These are phyloP conservation scores for Trypanosomatidae sp. DNA, from an alignment of 208 protist species.

Conservation along the genomic window DNA sequence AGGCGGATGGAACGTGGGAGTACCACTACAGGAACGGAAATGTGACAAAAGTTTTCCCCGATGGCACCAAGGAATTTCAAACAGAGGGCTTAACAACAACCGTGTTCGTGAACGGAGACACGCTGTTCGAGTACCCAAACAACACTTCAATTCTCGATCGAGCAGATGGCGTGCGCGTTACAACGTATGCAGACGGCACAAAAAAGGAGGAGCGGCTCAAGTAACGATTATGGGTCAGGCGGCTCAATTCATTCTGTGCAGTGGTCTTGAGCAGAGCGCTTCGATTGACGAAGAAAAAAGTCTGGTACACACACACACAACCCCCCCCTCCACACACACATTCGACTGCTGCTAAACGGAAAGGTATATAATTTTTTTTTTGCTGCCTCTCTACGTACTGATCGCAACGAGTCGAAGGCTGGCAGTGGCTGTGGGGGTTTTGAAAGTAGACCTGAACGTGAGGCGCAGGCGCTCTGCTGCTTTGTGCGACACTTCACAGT, in stretches of 20 bases:
- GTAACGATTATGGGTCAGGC: slow-evolving; percentile 4
- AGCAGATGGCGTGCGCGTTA: slow-evolving; percentile 75
- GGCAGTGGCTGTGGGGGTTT: not conserved
- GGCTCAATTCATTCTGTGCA: not conserved
- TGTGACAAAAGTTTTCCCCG: slow-evolving; percentile 44
- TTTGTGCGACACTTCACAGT: not conserved
- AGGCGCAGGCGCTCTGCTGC: not conserved
- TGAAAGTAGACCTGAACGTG: not conserved
- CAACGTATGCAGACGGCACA: slow-evolving; percentile 73
- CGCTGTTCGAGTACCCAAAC: slow-evolving; percentile 79
- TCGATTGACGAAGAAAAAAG: not conserved
- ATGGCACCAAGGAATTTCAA: slow-evolving; percentile 72
- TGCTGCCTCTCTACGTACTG: slow-evolving; percentile 1
- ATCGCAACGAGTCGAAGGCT: not conserved
- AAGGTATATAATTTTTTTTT: not conserved
- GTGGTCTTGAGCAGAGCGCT: not conserved
- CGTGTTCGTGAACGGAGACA: slow-evolving; percentile 59
- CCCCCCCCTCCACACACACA: not conserved
- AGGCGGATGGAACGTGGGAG: slow-evolving; percentile 74
- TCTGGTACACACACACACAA: slow-evolving; percentile 1
- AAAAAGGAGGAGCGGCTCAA: slow-evolving; percentile 49
- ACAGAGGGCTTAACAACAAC: slow-evolving; percentile 63
- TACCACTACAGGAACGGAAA: slow-evolving; percentile 77
- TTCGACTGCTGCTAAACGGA: not conserved
- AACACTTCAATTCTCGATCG: slow-evolving; percentile 72